Evolutionary conservation across 176 grass and related monocot genomes (phyloP).

Genomic region (Oryza australiensis): DNA sequence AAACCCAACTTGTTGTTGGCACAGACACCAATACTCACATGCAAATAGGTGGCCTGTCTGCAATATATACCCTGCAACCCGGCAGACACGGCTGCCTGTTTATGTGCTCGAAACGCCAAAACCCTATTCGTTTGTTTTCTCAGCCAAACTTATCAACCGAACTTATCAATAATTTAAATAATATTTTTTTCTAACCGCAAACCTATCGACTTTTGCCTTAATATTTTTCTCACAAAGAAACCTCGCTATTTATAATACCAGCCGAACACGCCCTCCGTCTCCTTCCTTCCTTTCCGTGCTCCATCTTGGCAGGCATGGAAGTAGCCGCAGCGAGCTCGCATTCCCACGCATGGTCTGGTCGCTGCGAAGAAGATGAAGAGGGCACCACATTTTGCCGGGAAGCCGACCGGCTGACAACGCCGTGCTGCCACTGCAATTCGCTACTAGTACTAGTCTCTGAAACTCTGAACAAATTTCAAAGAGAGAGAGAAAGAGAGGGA

Average conservation of each 20-base stretch:
- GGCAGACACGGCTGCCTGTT: conserved; percentile 44
- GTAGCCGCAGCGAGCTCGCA: not conserved
- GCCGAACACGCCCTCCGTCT: too few relatives aligned
- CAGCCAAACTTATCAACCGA: too few relatives aligned
- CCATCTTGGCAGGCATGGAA: not conserved
- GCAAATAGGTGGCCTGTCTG: not conserved
- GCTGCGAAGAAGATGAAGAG: not conserved
- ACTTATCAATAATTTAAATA: too few relatives aligned
- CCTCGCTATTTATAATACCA: too few relatives aligned
- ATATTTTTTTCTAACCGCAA: too few relatives aligned
- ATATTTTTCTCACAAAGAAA: too few relatives aligned
- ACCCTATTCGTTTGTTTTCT: too few relatives aligned
- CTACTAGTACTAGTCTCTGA: not conserved
- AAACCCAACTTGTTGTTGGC: not conserved
- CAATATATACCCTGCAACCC: conserved; percentile 4
- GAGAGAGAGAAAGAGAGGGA: not conserved
- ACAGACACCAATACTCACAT: conserved; percentile 11
- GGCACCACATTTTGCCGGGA: conserved; percentile 3
- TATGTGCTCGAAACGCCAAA: conserved; percentile 5
- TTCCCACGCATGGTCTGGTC: not conserved
- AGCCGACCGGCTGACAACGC: not conserved
- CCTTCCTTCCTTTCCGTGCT: not conserved
- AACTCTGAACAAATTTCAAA: not conserved
- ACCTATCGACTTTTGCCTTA: too few relatives aligned
- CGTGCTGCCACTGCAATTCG: not conserved